Evolutionary conservation across 2,329 filamentous ascomycete genomes (phyloP), one percentile per base, ranked within the genome.

Genomic region (Pseudopyrenochaeta lycopersici): DNA sequence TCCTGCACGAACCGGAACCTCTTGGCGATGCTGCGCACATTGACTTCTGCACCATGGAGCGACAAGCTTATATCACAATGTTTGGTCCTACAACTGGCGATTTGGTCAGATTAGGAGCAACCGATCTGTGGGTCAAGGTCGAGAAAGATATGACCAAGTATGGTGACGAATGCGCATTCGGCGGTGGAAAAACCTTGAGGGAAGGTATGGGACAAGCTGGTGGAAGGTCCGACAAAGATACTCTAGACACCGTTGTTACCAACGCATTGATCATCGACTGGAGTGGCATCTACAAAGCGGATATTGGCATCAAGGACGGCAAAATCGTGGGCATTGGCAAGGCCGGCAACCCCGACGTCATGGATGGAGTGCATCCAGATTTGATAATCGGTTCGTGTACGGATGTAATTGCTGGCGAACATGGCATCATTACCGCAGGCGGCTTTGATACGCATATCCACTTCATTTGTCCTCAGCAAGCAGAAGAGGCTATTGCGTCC

Each of bases 141-240:
- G 94, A 98, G 78, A 89, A 88, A 58, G 94, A 98, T 71, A 80
- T 89, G 66, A 94, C 93, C 0, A 80, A 81, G 4, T 96, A 96
- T 71, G 94, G 94, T 7, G 94, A 98, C 60, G 94, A 98, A 78
- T 97, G 93, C 74, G 90, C 92, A 61, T 98, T 98, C 76, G 94
- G 94, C 14, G 94, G 94, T 39, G 94, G 94, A 41, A 98, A 98
- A 82, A 95, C 92, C 32, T 79, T 98, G 53, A 85, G 94, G 56
- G 94, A 98, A 75, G 94, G 94, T 29, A 98, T 98, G 93, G 94
- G 93, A 2, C 93, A 97, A 79, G 91, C 92, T 4, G 89, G 88
- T 20, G 93, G 91, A 4, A 84, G 91, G 38, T 77, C 84, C 0
- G 89, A 94, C 66, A 80, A 82, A 2, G 87, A 93, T 20, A 87